Base-by-base conservation (phyloP, 177 flowering plant genomes). In the Vitis hybrid region DNA sequence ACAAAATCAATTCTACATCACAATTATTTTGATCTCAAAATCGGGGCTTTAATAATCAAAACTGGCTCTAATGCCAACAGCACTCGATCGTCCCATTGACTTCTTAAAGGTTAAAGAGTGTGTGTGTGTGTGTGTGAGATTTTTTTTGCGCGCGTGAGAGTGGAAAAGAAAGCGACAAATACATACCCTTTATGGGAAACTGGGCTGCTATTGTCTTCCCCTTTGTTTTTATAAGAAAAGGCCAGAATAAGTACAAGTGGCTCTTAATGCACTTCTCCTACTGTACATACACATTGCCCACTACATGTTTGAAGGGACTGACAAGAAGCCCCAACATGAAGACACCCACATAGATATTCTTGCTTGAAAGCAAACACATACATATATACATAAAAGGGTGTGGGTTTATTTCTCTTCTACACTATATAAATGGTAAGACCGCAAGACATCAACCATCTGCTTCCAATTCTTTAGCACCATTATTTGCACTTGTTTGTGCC, bases 321-420 rank as follows among this genome's bases (percentile, higher is more conserved):
- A 21, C 63, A 32, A 70, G 56, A 72, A 72, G 51, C 12, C 70
- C 76, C 67, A 72, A 78, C 76, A 73, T 66, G 81, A 69, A 63
- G 73, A 64, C 77, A 67, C 77, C 79, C 79, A 69, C 80, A 61
- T 62, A 75, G 81, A 82, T 77, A 67, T 73, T 67, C 70, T 52
- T 73, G 74, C 70, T 74, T 54, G 63, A 67, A 55, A 68, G 32
- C 18, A 73, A 70, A 60, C 18, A 57, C 18, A 14, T 40, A 23
- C 17, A 62, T 34, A 55, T 34, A 59, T 40, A 5, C 5, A 40
- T 40, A 40, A 4, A 40, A 4, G 45, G 45, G 45, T 40, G 8
- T 40, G 45, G 45, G 45, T 40, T 40, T 40, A 40, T 40, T 40
- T 40, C 45, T 40, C 45, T 40, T 40, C 45, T 40, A 60, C 56